A percentile compares a stretch with the other conserved stretches of the same genome.
Conservation (phyloP, 2,329 filamentous ascomycete species). For the Cladosporium colombiae region DNA sequence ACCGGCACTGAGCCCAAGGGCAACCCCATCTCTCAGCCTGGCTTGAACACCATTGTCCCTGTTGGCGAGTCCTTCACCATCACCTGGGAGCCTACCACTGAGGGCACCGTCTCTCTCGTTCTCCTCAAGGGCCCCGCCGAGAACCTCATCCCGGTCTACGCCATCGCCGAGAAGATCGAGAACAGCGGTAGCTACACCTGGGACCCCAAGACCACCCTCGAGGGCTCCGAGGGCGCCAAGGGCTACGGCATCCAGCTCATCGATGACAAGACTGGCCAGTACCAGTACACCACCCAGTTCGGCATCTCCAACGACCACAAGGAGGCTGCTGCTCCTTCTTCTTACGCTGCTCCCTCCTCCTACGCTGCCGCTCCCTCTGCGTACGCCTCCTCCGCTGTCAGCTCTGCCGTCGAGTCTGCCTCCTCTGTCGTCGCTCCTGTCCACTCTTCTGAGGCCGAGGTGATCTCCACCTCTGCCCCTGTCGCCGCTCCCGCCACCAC, state of each 20-base stretch:
- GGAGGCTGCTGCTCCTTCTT: constrained; percentile 1
- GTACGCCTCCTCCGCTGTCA: constrained; percentile 22
- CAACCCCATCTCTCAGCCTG: constrained; percentile 58
- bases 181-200: constrained; percentile 60
- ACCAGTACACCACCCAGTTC: constrained; percentile 65
- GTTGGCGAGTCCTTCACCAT: constrained; percentile 58
- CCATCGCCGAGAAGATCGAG: constrained; percentile 54
- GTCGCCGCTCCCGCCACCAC: constrained; percentile 35
- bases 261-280: constrained; percentile 59
- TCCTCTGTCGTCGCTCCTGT: constrained; percentile 22
- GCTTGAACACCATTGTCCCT: constrained; percentile 55
- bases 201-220: constrained; percentile 53
- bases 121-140: constrained; percentile 60
- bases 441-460: constrained; percentile 5
- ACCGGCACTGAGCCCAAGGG: constrained; percentile 42
- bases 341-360: constrained; percentile 12
- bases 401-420: constrained; percentile 8
- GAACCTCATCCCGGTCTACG: constrained; percentile 55
- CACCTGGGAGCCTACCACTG: constrained; percentile 56
- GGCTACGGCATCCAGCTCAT: constrained; percentile 65
- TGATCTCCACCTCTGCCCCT: constrained; percentile 24
- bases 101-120: constrained; percentile 56
- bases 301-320: constrained; percentile 56
- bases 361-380: constrained; percentile 27
- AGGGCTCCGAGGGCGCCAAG: constrained; percentile 45